These are phyloP conservation scores for Trichophyton schoenleinii DNA, from an alignment of 2,329 filamentous ascomycete genomes.

Conservation along the genomic window DNA sequence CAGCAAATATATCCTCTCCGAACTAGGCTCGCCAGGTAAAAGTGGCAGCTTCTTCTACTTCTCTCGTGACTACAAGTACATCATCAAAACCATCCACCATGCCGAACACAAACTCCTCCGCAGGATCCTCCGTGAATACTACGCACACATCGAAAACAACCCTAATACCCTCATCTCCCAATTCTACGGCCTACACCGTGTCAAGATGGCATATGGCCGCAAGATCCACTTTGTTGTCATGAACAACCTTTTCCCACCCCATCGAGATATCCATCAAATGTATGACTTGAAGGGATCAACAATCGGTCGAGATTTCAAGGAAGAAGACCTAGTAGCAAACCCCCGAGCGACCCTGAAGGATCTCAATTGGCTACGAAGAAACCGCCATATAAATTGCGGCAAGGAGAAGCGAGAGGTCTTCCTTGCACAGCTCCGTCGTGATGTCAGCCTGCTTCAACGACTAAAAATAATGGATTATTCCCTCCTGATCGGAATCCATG, in stretches of 20 bases:
- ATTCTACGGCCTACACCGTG: conserved; percentile 91
- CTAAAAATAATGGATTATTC: conserved; percentile 99
- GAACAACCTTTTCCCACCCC: conserved; percentile 97
- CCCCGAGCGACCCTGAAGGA: conserved; percentile 91
- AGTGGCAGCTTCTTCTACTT: conserved; percentile 99
- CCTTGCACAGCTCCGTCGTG: conserved; percentile 72
- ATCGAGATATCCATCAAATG: conserved; percentile 92
- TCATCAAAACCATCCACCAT: conserved; percentile 99
- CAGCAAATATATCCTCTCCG: conserved; percentile 95
- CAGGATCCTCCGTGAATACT: conserved; percentile 65
- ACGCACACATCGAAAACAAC: conserved; percentile 80
- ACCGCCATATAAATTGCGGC: conserved; percentile 76
- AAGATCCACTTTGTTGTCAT: conserved; percentile 99
- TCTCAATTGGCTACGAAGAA: conserved; percentile 83
- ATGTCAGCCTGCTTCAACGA: conserved; percentile 74
- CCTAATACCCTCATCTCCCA: conserved; percentile 95
- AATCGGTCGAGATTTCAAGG: conserved; percentile 78
- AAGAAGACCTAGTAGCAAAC: conserved; percentile 77
- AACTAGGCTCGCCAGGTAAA: conserved; percentile 92
- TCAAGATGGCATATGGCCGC: conserved; percentile 95
- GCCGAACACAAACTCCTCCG: conserved; percentile 50
- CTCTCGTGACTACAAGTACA: conserved; percentile 98
- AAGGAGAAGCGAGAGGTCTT: conserved; percentile 80
- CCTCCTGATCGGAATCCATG: conserved; percentile 85
- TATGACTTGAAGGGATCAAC: conserved; percentile 97